Evolutionary conservation across 352 stramenopile genomes (phyloP), one percentile per base, ranked within the genome.

Genomic region (Globisporangium acanthophoron): DNA sequence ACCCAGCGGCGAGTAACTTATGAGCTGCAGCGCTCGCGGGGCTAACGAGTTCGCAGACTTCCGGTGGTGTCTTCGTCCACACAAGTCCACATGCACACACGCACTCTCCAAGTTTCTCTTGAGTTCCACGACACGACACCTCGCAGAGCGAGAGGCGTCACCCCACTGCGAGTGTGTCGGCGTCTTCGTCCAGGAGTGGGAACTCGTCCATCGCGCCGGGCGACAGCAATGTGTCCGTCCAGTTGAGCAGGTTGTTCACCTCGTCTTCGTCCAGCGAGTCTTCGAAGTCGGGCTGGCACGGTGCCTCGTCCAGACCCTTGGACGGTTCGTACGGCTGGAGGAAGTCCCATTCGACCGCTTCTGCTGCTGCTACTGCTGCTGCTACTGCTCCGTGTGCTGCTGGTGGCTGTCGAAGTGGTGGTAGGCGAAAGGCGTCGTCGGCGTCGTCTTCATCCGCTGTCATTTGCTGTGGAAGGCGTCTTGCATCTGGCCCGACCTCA

Each of bases 181-280:
- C 58, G 20, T 71, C 62, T 9, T 66, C 65, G 20, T 76, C 67
- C 53, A 89, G 62, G 53, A 73, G 49, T 41, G 52, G 64, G n/a
- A 86, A 71, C 0, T 53, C 64, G 11, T 85, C 76, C 46, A 87
- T 66, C 2, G 70, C 63, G 52, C 67, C 63, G 13, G 75, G 73
- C 7, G 74, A 79, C 3, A 81, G 59, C 11, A 91, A 58, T 5
- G 67, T 87, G 60, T 92, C 80, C 6, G 85, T 94, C 82, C 82
- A 92, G 54, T 88, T 76, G 6, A 94, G 70, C 21, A 94, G 67
- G 24, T 84, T 73, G 53, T 92, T 92, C 15, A 92, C 67, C 55
- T 80, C 80, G 18, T 90, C 79, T 71, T 92, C 79, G 43, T 91
- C 77, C 11, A 94, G 55, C 13, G 80, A 91, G 31, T 85, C 78